phyloP scores from a whole-genome alignment of 1,284 basidiomycete species.

The Moniliophthora roreri region DNA sequence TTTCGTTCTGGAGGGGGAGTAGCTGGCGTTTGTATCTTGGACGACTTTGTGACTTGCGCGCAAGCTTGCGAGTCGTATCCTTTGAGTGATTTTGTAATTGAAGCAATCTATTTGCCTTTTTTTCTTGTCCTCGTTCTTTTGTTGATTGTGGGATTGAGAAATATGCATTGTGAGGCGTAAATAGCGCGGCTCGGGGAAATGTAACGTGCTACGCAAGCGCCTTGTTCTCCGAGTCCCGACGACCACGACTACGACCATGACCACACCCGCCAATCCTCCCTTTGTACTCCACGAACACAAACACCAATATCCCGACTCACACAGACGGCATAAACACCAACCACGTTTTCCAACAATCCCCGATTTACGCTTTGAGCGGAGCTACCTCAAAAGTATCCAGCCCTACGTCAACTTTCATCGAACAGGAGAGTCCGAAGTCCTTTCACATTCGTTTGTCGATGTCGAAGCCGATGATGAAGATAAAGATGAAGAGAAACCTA shows the following conservation, averaged over 20 bases:
- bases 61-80: no score
- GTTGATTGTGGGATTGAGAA: no score
- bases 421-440: neutral
- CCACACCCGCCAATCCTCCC: constrained; percentile 1
- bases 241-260: no score
- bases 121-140: no score
- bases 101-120: no score
- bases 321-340: neutral
- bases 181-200: no score
- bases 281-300: constrained; percentile 1
- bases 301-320: neutral
- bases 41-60: no score
- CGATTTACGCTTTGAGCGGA: constrained; percentile 72
- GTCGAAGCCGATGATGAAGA: constrained; percentile 18
- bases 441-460: constrained; percentile 3
- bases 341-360: constrained; percentile 39
- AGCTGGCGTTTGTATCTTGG: no score
- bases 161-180: no score
- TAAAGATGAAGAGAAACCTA: constrained; percentile 20
- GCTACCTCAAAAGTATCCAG: constrained; percentile 60
- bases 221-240: no score
- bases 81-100: no score
- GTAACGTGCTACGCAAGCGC: neutral
- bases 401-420: constrained; percentile 47
- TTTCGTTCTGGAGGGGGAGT: no score